Evolutionary conservation across 2,329 filamentous ascomycete genomes (phyloP).

Genomic region (Curvularia sp.): DNA sequence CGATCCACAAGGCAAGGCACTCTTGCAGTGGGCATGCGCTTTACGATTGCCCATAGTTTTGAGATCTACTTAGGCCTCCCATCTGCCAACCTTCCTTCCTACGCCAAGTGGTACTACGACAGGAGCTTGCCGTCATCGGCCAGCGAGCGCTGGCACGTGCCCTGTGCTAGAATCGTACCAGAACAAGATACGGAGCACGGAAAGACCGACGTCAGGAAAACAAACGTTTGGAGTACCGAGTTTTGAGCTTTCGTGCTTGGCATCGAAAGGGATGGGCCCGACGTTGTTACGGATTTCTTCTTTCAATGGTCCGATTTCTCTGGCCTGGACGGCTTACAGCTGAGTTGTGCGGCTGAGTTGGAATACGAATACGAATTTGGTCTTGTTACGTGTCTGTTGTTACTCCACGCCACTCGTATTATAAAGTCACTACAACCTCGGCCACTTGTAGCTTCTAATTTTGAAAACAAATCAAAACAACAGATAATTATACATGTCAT

Average conservation of each 20-base stretch:
- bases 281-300: neutral
- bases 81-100: neutral
- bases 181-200: neutral
- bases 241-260: neutral
- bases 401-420: neutral
- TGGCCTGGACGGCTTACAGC: neutral
- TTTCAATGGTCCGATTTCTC: neutral
- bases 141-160: neutral
- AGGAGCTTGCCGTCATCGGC: slow-evolving; percentile 4
- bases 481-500: neutral
- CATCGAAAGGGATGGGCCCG: neutral
- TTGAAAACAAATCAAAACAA: neutral
- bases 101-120: slow-evolving; percentile 2
- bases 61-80: neutral
- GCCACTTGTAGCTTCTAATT: neutral
- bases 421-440: neutral
- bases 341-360: neutral
- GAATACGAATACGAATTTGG: neutral
- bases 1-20: neutral
- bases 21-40: neutral
- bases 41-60: neutral
- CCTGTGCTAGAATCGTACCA: neutral
- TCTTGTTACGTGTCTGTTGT: neutral
- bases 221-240: neutral
- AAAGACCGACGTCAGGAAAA: neutral